phyloP scores from a whole-genome alignment of 768 basidiomycete species.

The Sporobolomyces roseus region DNA sequence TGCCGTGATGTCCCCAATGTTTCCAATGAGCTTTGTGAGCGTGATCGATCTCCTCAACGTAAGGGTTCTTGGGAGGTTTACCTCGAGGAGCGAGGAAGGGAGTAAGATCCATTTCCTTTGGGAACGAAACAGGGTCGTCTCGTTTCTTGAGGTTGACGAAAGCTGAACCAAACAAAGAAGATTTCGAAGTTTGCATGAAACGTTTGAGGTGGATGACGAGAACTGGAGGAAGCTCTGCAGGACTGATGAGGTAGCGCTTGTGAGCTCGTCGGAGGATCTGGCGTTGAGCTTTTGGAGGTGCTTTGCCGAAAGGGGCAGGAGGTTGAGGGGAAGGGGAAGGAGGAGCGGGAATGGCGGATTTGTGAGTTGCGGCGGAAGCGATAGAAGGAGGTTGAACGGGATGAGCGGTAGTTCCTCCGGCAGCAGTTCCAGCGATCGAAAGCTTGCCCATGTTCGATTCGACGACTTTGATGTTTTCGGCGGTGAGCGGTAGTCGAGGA shows the following conservation, averaged over 20 bases:
- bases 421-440: slow-evolving; percentile 2
- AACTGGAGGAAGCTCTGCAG: slow-evolving; percentile 66
- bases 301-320: slow-evolving; percentile 15
- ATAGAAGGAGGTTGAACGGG: slow-evolving; percentile 13
- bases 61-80: slow-evolving; percentile 42
- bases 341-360: slow-evolving; percentile 11
- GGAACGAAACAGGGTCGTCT: slow-evolving; percentile 87
- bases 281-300: slow-evolving; percentile 55
- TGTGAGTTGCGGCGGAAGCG: slow-evolving; percentile 7
- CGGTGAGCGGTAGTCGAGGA: slow-evolving; percentile 2
- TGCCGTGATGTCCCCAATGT: slow-evolving; percentile 22
- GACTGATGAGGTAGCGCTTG: slow-evolving; percentile 88
- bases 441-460: slow-evolving; percentile 15
- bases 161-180: slow-evolving; percentile 48
- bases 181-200: slow-evolving; percentile 77
- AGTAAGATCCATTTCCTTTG: slow-evolving; percentile 73
- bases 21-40: slow-evolving; percentile 29
- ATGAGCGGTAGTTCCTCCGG: slow-evolving; percentile 9
- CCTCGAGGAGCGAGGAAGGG: slow-evolving; percentile 77
- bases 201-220: slow-evolving; percentile 90
- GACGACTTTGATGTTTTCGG: slow-evolving; percentile 17
- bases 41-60: slow-evolving; percentile 32
- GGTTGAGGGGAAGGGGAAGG: too few species aligned
- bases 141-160: slow-evolving; percentile 68
- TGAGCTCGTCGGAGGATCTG: slow-evolving; percentile 77